Base-by-base conservation (phyloP, 495 filamentous ascomycete species). In the Aeminium ludgeri region DNA sequence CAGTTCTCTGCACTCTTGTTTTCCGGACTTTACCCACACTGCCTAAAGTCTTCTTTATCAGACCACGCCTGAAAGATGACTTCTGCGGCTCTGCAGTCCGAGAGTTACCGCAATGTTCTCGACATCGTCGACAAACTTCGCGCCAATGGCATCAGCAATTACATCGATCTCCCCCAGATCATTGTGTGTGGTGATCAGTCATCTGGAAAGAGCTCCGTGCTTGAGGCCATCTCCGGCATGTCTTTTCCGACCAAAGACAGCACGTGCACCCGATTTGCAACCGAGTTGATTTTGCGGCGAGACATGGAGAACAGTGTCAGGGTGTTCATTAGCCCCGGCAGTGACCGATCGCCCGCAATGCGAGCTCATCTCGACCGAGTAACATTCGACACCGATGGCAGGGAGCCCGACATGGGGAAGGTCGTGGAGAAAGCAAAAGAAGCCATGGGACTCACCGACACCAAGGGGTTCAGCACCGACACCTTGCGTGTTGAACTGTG, bases 221-320 rank as follows among this genome's bases (percentile, higher is more conserved):
- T 54, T 13, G 52, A 61, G 34, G 55, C 52, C 8, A 54, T 63
- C 17, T 50, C 57, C 1, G 28, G 51, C 1, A 48, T 61, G 0
- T 34, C 30, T 1, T 60, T 61, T 46, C 71, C 71, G 0, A 55
- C 53, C 0, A 64, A 64, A 20, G 64, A 65, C 39, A 67, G 53
- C 33, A 54, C 75, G 0, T 73, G 69, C 46, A 75, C 73, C 1
- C 54, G 69, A 23, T 76, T 76, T 45, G 63, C 71, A 8, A 76
- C 67, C 1, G 69, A 77, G 44, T 42, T 78, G 7, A 55, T 76
- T 16, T 66, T 76, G 10, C 66, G 72, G 0, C 59, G 65, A 25
- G 46, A 31, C 10, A 10, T n/a, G 1, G 15, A 10, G 11, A 4
- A 10, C 2, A 18, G 35, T 17, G 20, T 43, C 11, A n/a, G 15